phyloP scores from a whole-genome alignment of 2,329 filamentous ascomycete species.

The Penicillium freii region DNA sequence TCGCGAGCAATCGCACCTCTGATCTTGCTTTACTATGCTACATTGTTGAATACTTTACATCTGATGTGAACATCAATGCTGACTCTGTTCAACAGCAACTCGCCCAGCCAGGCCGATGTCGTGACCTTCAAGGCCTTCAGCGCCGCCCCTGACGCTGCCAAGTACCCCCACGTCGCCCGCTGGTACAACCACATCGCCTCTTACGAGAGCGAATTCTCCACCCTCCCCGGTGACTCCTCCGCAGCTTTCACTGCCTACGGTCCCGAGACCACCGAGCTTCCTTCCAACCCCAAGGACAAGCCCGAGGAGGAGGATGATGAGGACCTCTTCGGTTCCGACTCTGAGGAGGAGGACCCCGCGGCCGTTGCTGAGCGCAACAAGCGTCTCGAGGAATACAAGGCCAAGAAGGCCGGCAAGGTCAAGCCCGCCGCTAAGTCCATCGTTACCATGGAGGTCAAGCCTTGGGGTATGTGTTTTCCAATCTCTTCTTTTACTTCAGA shows the following conservation, averaged over 20 bases:
- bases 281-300: constrained; percentile 83
- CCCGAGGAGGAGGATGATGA: constrained; percentile 76
- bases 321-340: constrained; percentile 89
- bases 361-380: constrained; percentile 80
- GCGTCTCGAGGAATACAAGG: constrained; percentile 87
- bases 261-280: constrained; percentile 73
- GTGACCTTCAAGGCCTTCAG: constrained; percentile 88
- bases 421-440: constrained; percentile 95
- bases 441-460: constrained; percentile 95
- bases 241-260: constrained; percentile 89
- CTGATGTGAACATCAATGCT: constrained; percentile 11
- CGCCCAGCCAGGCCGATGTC: constrained; percentile 91
- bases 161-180: constrained; percentile 90
- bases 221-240: constrained; percentile 84
- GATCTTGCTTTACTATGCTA: constrained; percentile 43
- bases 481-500: neutral
- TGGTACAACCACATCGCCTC: constrained; percentile 99
- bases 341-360: constrained; percentile 91
- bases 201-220: constrained; percentile 88
- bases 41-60: constrained; percentile 1
- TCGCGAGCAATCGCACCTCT: constrained; percentile 75
- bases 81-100: constrained; percentile 48
- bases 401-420: constrained; percentile 92
- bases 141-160: constrained; percentile 70
- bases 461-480: constrained; percentile 74